Evolutionary conservation across 805 yeast species (phyloP), one percentile per base, ranked within the genome.

Genomic region (Zygosaccharomyces siamensis): DNA sequence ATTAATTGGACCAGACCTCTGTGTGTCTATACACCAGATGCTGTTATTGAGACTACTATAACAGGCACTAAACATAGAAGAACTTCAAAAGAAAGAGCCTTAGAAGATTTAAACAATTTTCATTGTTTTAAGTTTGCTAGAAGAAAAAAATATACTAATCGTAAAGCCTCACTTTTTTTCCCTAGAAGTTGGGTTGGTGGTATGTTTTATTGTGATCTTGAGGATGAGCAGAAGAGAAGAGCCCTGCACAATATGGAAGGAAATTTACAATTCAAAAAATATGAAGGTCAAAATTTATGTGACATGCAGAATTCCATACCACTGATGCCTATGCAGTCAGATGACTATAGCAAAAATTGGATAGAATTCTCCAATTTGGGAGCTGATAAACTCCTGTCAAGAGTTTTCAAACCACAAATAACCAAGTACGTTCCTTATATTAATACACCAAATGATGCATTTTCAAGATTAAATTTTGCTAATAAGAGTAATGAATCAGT

Each of bases 141-240:
- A 55, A 70, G 82, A 37, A 73, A 75, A 53, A 73, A 76, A 53
- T 82, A 77, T 56, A 77, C 79, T 0, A 61, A 60, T 10, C 67
- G 80, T 43, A 63, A 72, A 26, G 44, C 73, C 8, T 71, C 76
- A 1, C 58, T 80, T 5, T 81, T 72, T 57, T 66, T 78, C 12
- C 87, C 89, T 0, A 68, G 73, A 16, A 74, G 80, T 0, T 77
- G 78, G 66, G 77, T 85, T 2, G 92, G 90, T 5, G 89, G 81
- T 0, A 55, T 84, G 2, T 85, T 74, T 61, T 72, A 73, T 47
- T 80, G 86, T 56, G 65, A 72, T 10, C 49, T 75, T 1, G 57
- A 72, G 2, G 49, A 58, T 16, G 64, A 58, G 1, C 54, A 53
- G 4, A 72, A 69, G 47, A 31, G 18, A 39, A 50, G 43, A 26